A percentile compares a stretch with the other conserved stretches of the same genome.
Conservation (phyloP, 139 green algal species). For the Asterochloris erici region DNA sequence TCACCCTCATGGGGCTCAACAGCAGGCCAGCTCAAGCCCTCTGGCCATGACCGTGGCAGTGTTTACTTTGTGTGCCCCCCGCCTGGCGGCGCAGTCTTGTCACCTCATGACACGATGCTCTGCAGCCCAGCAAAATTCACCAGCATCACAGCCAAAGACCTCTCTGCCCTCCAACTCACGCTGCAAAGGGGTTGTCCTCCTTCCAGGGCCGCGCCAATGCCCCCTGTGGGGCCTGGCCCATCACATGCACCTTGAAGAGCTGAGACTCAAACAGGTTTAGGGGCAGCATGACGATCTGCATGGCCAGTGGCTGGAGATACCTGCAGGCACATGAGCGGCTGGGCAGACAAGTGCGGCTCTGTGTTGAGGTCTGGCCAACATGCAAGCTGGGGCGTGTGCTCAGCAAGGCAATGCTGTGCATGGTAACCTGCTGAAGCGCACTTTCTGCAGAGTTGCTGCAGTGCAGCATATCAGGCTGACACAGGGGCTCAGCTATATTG, state of each 20-base stretch:
- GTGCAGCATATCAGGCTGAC: not conserved
- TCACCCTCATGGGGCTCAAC: too few species aligned
- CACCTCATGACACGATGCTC: too few species aligned
- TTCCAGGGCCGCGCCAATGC: conserved; percentile 8
- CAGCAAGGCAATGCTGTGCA: conserved; percentile 5
- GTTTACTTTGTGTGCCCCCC: too few species aligned
- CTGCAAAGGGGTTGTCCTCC: conserved; percentile 16
- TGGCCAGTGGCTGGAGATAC: conserved; percentile 5
- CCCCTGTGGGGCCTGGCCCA: not conserved
- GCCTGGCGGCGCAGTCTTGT: too few species aligned
- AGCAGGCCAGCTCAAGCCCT: too few species aligned
- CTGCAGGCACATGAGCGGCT: not conserved
- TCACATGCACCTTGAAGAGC: conserved; percentile 3
- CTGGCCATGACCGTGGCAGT: too few species aligned
- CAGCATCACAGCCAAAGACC: too few species aligned
- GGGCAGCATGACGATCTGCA: conserved; percentile 7
- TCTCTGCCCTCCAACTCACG: not conserved
- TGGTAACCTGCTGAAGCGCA: not conserved
- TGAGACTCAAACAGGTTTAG: conserved; percentile 4
- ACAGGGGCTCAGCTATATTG: too few species aligned
- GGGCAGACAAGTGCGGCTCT: too few species aligned
- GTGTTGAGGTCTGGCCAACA: too few species aligned
- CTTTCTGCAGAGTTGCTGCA: not conserved
- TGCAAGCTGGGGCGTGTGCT: not conserved
- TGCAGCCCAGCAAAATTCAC: too few species aligned